Evolutionary conservation across 2,329 filamentous ascomycete species (phyloP).

Genomic region (Albophoma yamanashiensis): DNA sequence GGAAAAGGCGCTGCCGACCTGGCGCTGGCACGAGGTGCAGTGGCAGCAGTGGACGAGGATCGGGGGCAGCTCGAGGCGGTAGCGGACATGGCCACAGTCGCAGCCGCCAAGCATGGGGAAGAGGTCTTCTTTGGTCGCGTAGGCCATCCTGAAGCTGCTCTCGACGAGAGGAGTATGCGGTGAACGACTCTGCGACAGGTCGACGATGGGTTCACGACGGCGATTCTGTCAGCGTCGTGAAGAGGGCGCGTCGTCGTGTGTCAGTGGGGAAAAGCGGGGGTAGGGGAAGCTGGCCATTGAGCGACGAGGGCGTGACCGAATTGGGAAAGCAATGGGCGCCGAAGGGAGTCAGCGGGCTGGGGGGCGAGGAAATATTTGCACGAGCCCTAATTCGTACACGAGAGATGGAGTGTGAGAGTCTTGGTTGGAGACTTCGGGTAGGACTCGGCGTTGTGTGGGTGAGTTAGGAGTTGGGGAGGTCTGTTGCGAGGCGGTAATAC

Average conservation of each 20-base stretch:
- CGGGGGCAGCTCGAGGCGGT: conserved; percentile 48
- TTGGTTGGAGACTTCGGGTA: not conserved
- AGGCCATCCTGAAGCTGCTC: conserved; percentile 7
- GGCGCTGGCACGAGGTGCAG: conserved; percentile 34
- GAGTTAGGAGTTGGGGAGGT: no score
- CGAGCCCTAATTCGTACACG: not conserved
- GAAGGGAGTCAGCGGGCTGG: not conserved
- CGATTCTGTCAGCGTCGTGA: not conserved
- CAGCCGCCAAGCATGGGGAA: conserved; percentile 39
- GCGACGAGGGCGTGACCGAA: conserved; percentile 13
- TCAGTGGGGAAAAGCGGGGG: conserved; percentile 8
- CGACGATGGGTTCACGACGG: not conserved
- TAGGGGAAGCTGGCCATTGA: conserved; percentile 16
- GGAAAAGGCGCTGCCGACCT: conserved; percentile 27
- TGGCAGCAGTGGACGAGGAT: conserved; percentile 35
- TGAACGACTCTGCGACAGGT: not conserved
- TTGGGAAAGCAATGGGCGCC: conserved; percentile 12
- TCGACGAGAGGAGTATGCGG: not conserved
- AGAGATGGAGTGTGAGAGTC: not conserved
- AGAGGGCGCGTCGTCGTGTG: not conserved
- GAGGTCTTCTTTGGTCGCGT: conserved; percentile 12
- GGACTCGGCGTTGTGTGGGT: not conserved
- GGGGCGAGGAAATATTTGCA: not conserved
- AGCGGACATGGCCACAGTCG: conserved; percentile 59
- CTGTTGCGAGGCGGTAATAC: no score